Percentiles rank a stretch among this genome's conserved stretches.
Conservation (phyloP, 805 yeast genomes). For the Starmerella apicola region DNA sequence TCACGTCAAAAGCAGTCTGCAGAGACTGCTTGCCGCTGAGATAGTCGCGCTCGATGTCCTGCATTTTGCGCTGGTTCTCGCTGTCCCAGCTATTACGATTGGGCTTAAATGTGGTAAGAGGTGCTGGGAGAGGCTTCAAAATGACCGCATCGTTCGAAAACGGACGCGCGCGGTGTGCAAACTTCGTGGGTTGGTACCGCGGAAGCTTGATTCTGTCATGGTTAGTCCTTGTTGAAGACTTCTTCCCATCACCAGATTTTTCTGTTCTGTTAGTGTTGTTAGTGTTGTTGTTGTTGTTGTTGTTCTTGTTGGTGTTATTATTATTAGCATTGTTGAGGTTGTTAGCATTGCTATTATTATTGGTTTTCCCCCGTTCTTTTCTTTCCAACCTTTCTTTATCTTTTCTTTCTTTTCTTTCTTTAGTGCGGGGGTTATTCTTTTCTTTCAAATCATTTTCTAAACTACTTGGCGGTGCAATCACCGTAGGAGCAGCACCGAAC, state of each 20-base stretch:
- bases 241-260: background rate
- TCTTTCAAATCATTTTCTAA: background rate
- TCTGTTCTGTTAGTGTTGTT: background rate
- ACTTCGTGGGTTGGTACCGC: conserved; percentile 1
- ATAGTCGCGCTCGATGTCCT: conserved; percentile 35
- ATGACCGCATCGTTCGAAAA: conserved; percentile 7
- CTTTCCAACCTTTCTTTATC: background rate
- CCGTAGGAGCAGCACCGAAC: no score
- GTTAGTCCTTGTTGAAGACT: no score
- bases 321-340: background rate
- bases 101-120: conserved; percentile 4
- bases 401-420: background rate
- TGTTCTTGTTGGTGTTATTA: background rate
- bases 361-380: background rate
- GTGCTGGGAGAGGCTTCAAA: conserved; percentile 12
- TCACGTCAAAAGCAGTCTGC: conserved; percentile 56
- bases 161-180: conserved; percentile 3
- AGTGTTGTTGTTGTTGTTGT: background rate
- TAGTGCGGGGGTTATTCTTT: background rate
- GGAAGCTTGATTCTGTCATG: conserved; percentile 7
- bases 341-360: background rate
- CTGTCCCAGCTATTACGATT: conserved; percentile 47
- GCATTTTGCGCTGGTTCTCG: conserved; percentile 55
- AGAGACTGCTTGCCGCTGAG: conserved; percentile 37
- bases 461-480: background rate